These are phyloP conservation scores for Fusarium buxicola DNA, from an alignment of 2,329 filamentous ascomycete species.

Conservation along the genomic window DNA sequence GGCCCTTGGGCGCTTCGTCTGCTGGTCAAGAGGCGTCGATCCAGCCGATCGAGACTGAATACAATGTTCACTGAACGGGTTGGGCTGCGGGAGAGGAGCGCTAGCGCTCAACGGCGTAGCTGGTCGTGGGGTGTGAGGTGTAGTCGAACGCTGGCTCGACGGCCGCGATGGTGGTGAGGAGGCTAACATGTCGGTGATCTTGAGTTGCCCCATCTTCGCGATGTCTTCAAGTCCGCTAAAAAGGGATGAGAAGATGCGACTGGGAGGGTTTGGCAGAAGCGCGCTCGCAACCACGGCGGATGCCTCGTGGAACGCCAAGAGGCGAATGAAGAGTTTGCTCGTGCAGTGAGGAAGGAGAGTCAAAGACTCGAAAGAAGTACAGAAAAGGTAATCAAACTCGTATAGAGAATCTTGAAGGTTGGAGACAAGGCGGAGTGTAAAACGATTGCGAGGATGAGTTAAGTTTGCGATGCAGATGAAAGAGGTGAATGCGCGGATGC, in stretches of 20 bases:
- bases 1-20: neutral
- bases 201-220: constrained; percentile 27
- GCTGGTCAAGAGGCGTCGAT: neutral
- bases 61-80: neutral
- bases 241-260: neutral
- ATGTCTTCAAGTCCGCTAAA: neutral
- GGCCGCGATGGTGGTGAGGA: constrained; percentile 7
- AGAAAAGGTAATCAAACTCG: neutral
- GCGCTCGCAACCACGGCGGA: neutral
- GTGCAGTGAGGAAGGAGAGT: no score
- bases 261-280: neutral
- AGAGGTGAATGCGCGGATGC: neutral
- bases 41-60: neutral
- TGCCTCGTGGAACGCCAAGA: neutral
- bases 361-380: neutral
- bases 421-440: neutral
- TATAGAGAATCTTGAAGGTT: neutral
- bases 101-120: neutral
- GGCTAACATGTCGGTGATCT: constrained; percentile 29
- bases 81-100: neutral
- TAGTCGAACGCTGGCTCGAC: neutral
- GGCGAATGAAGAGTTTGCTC: neutral
- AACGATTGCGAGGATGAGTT: neutral
- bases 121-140: neutral
- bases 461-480: constrained; percentile 3